Base-by-base conservation (phyloP, 2,329 filamentous ascomycete species). In the Tolypocladium nubicola region DNA sequence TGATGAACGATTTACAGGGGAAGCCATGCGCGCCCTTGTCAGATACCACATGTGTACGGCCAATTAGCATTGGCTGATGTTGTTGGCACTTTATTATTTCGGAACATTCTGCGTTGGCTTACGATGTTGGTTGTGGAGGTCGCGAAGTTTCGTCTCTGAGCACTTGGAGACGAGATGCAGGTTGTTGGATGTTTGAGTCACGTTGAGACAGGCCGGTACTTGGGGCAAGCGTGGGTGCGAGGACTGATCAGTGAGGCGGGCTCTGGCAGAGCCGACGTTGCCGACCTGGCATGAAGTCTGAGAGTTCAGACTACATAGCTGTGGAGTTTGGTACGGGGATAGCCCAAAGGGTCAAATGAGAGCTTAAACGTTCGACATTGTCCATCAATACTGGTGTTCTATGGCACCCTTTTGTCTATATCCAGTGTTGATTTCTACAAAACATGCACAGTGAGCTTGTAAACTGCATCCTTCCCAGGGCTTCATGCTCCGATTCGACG, bases 1-100 rank as follows among this genome's bases (percentile, higher is more conserved):
- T 35, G 54, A 56, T 54, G 54, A 38, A 53, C 49, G 37, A 57
- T 37, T 41, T 49, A 45, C 30, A 33, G 54, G 58, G 52, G 54
- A 54, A 56, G 52, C 53, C 52, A 54, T 52, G 52, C 59, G 56
- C 55, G 50, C 39, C 52, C 38, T 54, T 68, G 63, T 64, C 62
- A 60, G 62, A 68, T 67, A 67, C 64, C 64, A 67, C 56, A 45
- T 52, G 55, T 65, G 61, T 64, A 65, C 52, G 56, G 56, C 49
- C 55, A 16, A 21, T 52, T 33, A 39, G 26, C 26, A 41, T 35
- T 35, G 39, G 53, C 53, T 38, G 39, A 8, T 30, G 21, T 19
- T 23, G 26, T 33, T 16, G 21, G 21, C 35, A 19, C 21, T 30
- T n/a, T 53, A 9, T 37, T 52, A 21, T 35, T 35, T 14, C 9